phyloP scores from a whole-genome alignment of 257 asterid genomes.

The Ballota nigra region DNA sequence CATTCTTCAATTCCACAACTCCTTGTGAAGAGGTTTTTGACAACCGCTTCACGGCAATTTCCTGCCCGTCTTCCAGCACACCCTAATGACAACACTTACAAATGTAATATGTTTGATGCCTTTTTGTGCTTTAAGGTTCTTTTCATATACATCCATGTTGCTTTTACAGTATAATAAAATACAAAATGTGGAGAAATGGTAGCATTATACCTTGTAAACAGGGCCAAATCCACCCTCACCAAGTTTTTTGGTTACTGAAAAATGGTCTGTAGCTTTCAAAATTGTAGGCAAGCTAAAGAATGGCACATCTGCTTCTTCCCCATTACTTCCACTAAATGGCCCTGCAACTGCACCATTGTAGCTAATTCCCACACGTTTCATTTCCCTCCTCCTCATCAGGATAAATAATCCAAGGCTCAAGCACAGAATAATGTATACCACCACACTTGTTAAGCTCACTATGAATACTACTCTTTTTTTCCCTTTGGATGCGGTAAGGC shows the following conservation, averaged over 20 bases:
- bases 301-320: background rate
- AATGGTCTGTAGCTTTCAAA: background rate
- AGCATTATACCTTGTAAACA: background rate
- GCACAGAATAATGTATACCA: background rate
- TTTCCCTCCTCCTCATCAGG: background rate
- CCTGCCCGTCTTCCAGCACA: background rate
- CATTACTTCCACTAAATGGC: background rate
- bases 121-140: too few relatives aligned
- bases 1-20: background rate
- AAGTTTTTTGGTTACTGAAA: background rate
- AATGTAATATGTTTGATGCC: background rate
- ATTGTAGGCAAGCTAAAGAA: background rate
- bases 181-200: background rate
- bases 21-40: background rate
- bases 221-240: conserved; percentile 11
- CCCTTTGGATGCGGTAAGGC: background rate
- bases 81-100: background rate
- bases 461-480: background rate
- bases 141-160: background rate
- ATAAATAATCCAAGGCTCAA: background rate
- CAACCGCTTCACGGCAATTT: background rate
- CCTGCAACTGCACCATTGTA: background rate
- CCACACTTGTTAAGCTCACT: background rate
- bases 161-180: background rate
- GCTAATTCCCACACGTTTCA: background rate